Base-by-base conservation (phyloP, 768 basidiomycete species). In the Xerocomus brunneocitrinus region DNA sequence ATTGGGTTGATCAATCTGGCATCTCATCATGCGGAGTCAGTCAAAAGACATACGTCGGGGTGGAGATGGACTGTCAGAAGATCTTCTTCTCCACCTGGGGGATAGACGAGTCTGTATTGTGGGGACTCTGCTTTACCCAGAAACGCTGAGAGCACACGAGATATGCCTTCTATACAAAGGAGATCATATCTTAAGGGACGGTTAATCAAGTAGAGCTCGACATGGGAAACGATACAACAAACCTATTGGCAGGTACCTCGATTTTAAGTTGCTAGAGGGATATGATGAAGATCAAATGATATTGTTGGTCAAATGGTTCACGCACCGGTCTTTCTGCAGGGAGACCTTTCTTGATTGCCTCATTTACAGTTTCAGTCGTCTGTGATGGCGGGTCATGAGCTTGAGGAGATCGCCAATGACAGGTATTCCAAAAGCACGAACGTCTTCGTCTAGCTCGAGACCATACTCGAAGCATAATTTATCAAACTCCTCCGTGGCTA, bases 231-330 rank as follows among this genome's bases (percentile, higher is more conserved):
- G 38, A 49, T 9, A 28, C 12, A 28, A 59, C 68, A 28, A 52
- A 83, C 93, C 94, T 85, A 71, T 99, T 99, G n/a, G 97, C 97
- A 42, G 97, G 95, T 41, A 98, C 81, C 71, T 99, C 97, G 62
- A 99, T 97, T 79, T 98, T 99, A 62, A 99, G 76, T 90, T 97
- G 92, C 86, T 98, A 59, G 45, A 59, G 34, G 35, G 3, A 49
- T 31, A 6, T 10, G 8, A 22, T 64, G 46, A 67, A 55, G 5
- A 34, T 22, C 24, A 10, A 16, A 30, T 25, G 10, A 27, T n/a
- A 24, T 14, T n/a, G 30, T 19, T 19, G 10, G 27, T 38, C 38
- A 27, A 40, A 49, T 19, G 28, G 41, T 28, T 67, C 80, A 63
- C 66, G 49, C 63, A 92, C 91, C 16, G 91, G 90, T 60, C 88